These are phyloP conservation scores for Lyophyllum semitale DNA, from an alignment of 768 basidiomycete species.

Conservation along the genomic window DNA sequence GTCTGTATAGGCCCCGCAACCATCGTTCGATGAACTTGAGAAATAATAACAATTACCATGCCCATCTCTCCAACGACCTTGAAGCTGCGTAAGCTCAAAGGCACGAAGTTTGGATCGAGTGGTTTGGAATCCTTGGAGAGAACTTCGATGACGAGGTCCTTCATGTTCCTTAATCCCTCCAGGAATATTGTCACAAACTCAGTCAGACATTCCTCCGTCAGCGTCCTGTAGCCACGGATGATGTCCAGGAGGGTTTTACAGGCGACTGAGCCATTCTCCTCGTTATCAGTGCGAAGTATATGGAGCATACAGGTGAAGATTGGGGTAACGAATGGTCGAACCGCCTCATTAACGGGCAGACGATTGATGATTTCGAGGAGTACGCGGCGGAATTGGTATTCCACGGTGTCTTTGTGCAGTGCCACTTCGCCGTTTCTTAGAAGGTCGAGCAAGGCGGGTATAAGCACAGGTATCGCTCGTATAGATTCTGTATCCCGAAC, in stretches of 20 bases:
- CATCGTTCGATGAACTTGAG: constrained; percentile 74
- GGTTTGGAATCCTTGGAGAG: constrained; percentile 66
- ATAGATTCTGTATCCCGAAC: constrained; percentile 74
- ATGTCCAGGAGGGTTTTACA: constrained; percentile 94
- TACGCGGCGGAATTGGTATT: constrained; percentile 83
- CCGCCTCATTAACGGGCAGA: constrained; percentile 77
- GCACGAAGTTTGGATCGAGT: constrained; percentile 56
- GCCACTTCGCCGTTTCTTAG: constrained; percentile 69
- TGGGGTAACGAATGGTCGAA: constrained; percentile 63
- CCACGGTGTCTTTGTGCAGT: constrained; percentile 64
- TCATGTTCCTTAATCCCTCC: constrained; percentile 76
- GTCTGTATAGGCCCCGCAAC: constrained; percentile 67
- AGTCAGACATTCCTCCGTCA: constrained; percentile 71
- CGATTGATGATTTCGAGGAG: constrained; percentile 90
- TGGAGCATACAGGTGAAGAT: constrained; percentile 84
- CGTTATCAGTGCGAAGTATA: constrained; percentile 87
- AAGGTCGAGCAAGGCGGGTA: constrained; percentile 72
- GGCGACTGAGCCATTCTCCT: constrained; percentile 88
- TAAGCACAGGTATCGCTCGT: constrained; percentile 69
- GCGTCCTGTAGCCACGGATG: constrained; percentile 71
- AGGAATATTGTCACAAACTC: constrained; percentile 84
- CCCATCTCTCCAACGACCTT: constrained; percentile 95
- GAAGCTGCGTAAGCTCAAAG: constrained; percentile 84
- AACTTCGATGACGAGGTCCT: constrained; percentile 68
- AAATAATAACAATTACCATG: constrained; percentile 87